Percentiles rank a stretch among this genome's conserved stretches.
These are phyloP conservation scores for Debaryomycetaceae sp. DNA, from an alignment of 1,139 yeast species.

Conservation along the genomic window DNA sequence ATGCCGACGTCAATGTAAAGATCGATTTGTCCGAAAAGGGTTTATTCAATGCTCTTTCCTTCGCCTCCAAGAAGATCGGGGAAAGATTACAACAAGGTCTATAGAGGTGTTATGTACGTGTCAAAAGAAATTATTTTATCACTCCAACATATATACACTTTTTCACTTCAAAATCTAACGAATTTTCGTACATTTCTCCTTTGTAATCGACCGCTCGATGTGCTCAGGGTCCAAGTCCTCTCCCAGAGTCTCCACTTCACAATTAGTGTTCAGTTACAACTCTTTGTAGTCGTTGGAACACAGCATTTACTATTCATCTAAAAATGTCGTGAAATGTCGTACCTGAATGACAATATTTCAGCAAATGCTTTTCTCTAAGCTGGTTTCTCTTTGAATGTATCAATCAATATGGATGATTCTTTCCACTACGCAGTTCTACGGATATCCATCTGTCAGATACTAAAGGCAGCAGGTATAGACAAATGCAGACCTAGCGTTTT, in stretches of 20 bases:
- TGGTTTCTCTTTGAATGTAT: not conserved
- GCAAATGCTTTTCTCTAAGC: not conserved
- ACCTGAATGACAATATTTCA: not conserved
- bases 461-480: slow-evolving; percentile 72
- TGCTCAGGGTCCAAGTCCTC: too few species aligned
- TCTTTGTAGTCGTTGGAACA: too few species aligned
- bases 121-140: not conserved
- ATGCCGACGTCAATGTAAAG: slow-evolving; percentile 51
- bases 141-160: not conserved
- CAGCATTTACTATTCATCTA: too few species aligned
- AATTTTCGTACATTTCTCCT: too few species aligned
- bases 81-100: slow-evolving; percentile 83
- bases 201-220: too few species aligned
- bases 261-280: too few species aligned
- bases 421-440: slow-evolving; percentile 61
- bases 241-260: too few species aligned
- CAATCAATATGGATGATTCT: slow-evolving; percentile 23
- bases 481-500: slow-evolving; percentile 60
- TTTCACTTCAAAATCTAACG: too few species aligned
- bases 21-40: slow-evolving; percentile 89
- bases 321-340: not conserved
- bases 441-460: slow-evolving; percentile 62
- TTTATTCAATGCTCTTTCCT: slow-evolving; percentile 79
- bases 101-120: slow-evolving; percentile 14
- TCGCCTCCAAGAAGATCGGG: slow-evolving; percentile 82